Percentiles rank a stretch among this genome's conserved stretches.
Evolutionary conservation across 495 filamentous ascomycete species (phyloP).

Genomic region (Aspergillus sclerotioniger): DNA sequence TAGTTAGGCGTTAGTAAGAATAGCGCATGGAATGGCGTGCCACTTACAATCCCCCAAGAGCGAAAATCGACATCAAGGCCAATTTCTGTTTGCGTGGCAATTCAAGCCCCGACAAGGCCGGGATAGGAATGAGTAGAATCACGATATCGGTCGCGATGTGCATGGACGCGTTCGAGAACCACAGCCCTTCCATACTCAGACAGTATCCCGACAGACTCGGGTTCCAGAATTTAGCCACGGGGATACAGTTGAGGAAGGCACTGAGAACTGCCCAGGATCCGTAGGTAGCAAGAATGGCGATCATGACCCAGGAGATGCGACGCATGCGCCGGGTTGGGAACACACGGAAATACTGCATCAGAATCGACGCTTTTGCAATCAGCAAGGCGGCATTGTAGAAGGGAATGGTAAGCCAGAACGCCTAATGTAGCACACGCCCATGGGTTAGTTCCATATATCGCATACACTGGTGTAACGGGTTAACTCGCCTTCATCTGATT

Average conservation of each 20-base stretch:
- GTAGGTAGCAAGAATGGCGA: slow-evolving; percentile 38
- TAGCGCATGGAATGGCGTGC: not conserved
- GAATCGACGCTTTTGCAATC: slow-evolving; percentile 51
- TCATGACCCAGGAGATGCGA: slow-evolving; percentile 42
- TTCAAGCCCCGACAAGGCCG: slow-evolving; percentile 43
- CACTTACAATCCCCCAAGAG: slow-evolving; percentile 51
- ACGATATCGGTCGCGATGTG: slow-evolving; percentile 53
- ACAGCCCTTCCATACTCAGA: slow-evolving; percentile 39
- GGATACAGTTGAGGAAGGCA: slow-evolving; percentile 46
- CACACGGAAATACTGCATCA: slow-evolving; percentile 49
- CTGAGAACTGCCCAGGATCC: slow-evolving; percentile 44
- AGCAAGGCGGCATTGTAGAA: slow-evolving; percentile 51
- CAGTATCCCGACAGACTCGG: slow-evolving; percentile 32
- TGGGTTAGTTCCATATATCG: not conserved
- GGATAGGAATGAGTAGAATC: slow-evolving; percentile 53
- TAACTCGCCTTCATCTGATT: slow-evolving; percentile 40
- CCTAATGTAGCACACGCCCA: slow-evolving; percentile 21
- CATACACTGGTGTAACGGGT: not conserved
- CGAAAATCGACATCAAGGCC: slow-evolving; percentile 49
- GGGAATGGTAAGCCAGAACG: slow-evolving; percentile 46
- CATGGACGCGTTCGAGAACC: slow-evolving; percentile 52
- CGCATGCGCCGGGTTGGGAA: slow-evolving; percentile 43
- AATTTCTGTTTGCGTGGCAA: slow-evolving; percentile 48
- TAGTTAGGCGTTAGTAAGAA: not conserved
- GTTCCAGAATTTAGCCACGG: slow-evolving; percentile 47